Base-by-base conservation (phyloP, 2,329 filamentous ascomycete species). In the Trichoderma koningii region DNA sequence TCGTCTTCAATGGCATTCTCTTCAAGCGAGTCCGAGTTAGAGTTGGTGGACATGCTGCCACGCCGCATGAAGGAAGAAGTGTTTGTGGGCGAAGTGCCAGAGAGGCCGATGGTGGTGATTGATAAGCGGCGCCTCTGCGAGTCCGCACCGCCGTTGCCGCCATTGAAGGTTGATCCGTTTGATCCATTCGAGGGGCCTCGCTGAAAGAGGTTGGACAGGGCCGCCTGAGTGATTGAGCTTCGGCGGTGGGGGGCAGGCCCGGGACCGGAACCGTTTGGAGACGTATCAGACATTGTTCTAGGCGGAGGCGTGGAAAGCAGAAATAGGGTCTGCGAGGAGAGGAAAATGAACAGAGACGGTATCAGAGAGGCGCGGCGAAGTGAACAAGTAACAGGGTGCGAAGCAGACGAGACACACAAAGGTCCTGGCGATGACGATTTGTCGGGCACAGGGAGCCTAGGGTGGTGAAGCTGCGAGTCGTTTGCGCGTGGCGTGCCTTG, bases 1-100 rank as follows among this genome's bases (percentile, higher is more conserved):
- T 88, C 86, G 66, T 93, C 90, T 68, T 92, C 89, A 67, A 90
- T 84, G 55, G 89, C 90, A 70, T 79, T 89, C 77, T 93, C 91
- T 69, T 93, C 90, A 67, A 89, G 82, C 2, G 84, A 85, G 64
- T 86, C 83, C 3, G 85, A 87, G 70, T 82, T 86, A 72, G 90
- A 87, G 70, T 82, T 86, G 73, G 90, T 92, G 1, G 89, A 91
- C 69, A 91, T 79, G 76, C 90, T 93, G 64, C 84, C 84, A 65
- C 87, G 86, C 66, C 88, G 84, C 66, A 85, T 74, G 71, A 85
- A 82, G 50, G 82, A 77, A 71, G 82, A 68, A 73, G 80, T 70
- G 70, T 76, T 83, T 80, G 72, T 86, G n/a, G 89, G 88, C 5
- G 89, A 89, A 23, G 83, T 84, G 68, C 89, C 89, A 4, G 89